Evolutionary conservation across 768 basidiomycete genomes (phyloP).

Genomic region (Hygrocybe punicea): DNA sequence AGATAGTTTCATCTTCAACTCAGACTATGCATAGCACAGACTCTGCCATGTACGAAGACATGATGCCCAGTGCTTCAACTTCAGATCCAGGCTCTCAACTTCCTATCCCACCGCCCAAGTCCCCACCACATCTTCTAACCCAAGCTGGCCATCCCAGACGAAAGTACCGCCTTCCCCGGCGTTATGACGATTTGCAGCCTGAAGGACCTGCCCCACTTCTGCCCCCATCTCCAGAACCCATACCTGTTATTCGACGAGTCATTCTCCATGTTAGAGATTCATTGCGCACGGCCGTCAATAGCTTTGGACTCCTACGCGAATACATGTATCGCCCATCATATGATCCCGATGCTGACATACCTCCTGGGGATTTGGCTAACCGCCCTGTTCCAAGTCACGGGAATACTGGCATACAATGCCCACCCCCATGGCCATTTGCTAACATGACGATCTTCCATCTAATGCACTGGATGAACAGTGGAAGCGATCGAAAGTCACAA

Average conservation of each 20-base stretch:
- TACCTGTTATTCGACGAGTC: constrained; percentile 13
- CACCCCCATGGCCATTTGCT: constrained; percentile 20
- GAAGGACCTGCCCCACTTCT: background rate
- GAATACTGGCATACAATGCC: background rate
- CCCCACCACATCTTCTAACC: background rate
- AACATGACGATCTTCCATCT: constrained; percentile 21
- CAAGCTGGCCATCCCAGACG: background rate
- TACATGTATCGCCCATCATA: constrained; percentile 20
- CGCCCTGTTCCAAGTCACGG: background rate
- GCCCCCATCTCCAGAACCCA: background rate
- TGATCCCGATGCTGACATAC: constrained; percentile 15
- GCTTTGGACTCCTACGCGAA: constrained; percentile 17
- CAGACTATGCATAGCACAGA: too few species aligned
- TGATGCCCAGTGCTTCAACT: too few species aligned
- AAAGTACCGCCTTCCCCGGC: background rate
- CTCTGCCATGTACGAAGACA: too few species aligned
- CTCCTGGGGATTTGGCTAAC: constrained; percentile 18
- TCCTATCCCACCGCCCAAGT: too few species aligned
- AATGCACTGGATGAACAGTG: constrained; percentile 30
- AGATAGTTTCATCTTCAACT: too few species aligned
- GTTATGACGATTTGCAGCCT: background rate
- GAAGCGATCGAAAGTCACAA: constrained; percentile 24
- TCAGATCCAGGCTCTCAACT: too few species aligned
- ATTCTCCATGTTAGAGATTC: constrained; percentile 11
- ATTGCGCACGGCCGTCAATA: constrained; percentile 12